Conservation (phyloP, 495 filamentous ascomycete genomes). For the Penicillium canescens region DNA sequence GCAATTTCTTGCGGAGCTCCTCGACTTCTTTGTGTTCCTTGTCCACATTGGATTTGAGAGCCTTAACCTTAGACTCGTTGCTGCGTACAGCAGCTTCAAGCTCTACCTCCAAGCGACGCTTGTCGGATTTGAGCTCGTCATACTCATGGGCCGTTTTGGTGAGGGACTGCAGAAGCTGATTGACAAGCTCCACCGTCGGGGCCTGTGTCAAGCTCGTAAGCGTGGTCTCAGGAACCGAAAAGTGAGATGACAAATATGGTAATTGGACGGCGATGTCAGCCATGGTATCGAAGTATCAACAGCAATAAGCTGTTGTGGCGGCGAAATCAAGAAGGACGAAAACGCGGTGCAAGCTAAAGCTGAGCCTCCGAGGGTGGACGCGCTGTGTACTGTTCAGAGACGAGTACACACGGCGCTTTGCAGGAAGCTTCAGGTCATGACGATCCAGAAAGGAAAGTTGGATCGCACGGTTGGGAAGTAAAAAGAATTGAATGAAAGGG, state of each 20-base stretch:
- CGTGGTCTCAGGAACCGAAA: conserved; percentile 67
- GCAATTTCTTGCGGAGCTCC: conserved; percentile 74
- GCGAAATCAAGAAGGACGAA: conserved; percentile 1
- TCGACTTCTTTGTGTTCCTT: conserved; percentile 79
- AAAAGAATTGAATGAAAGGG: conserved; percentile 6
- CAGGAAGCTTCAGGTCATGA: conserved; percentile 20
- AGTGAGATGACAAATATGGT: conserved; percentile 73
- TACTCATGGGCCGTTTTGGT: conserved; percentile 74
- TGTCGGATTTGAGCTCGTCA: conserved; percentile 77
- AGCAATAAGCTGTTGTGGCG: conserved; percentile 18
- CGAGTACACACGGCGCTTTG: conserved; percentile 23
- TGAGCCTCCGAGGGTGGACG: conserved; percentile 13
- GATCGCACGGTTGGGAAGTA: background rate
- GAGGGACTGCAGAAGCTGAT: conserved; percentile 64
- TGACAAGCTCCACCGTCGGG: conserved; percentile 78
- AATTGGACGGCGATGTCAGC: conserved; percentile 74
- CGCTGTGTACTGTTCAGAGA: conserved; percentile 20
- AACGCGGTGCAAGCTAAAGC: conserved; percentile 7
- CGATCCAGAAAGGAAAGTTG: conserved; percentile 9
- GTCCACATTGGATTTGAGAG: conserved; percentile 75
- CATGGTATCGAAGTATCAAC: conserved; percentile 52
- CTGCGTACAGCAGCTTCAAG: conserved; percentile 82
- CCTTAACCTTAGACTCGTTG: conserved; percentile 76
- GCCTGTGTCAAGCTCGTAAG: conserved; percentile 64
- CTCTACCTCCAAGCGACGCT: conserved; percentile 86